phyloP scores from a whole-genome alignment of 192 early-diverging fungal species.

The Cetraspora pellucida region DNA sequence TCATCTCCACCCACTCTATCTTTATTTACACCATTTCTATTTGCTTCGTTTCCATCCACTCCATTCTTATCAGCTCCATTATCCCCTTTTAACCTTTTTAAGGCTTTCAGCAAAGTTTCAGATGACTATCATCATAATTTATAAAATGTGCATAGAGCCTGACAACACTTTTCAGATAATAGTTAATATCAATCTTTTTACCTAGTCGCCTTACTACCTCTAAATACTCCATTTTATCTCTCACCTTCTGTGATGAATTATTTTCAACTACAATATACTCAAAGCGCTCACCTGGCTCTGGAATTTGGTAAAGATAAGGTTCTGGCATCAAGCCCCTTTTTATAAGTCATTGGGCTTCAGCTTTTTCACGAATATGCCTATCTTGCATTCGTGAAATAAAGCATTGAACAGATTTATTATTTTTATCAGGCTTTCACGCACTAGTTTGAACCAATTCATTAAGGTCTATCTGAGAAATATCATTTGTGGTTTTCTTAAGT shows the following conservation, averaged over 20 bases:
- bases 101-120: no score
- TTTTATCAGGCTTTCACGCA: conserved; percentile 1
- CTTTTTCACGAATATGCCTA: neutral
- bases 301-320: neutral
- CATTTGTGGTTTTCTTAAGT: neutral
- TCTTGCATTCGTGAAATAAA: neutral
- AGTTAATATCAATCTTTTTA: neutral
- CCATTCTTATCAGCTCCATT: no score
- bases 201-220: neutral
- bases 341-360: neutral
- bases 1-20: neutral
- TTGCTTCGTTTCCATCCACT: neutral
- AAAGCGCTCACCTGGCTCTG: neutral
- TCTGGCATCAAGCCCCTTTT: conserved; percentile 4
- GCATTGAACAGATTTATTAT: neutral
- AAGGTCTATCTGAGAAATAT: neutral
- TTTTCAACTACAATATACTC: neutral
- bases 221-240: neutral
- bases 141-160: neutral
- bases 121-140: neutral
- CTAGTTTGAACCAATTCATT: conserved; percentile 5
- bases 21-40: no score
- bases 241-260: neutral
- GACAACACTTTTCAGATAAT: neutral
- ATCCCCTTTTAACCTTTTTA: conserved; percentile 2